Conservation (phyloP, 2,329 filamentous ascomycete species). For the Metarhizium anisopliae region DNA sequence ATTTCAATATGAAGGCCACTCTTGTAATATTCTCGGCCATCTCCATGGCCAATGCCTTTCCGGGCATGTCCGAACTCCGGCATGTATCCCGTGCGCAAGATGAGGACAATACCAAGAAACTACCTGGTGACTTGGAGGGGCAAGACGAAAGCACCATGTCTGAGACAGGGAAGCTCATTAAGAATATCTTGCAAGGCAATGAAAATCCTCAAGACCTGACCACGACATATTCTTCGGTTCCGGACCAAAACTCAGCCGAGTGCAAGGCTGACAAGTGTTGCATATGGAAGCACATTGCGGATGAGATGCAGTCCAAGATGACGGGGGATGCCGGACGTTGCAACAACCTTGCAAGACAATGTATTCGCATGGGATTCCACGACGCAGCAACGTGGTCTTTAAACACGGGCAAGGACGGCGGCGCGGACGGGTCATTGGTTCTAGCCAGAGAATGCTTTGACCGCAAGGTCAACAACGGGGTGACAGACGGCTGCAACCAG, state of each 20-base stretch:
- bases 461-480: constrained; percentile 33
- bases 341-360: constrained; percentile 28
- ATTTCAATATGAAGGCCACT: neutral
- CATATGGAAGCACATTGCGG: constrained; percentile 29
- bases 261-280: constrained; percentile 29
- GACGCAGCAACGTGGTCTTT: constrained; percentile 30
- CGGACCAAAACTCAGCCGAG: neutral
- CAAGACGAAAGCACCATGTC: constrained; percentile 19
- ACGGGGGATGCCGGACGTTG: constrained; percentile 24
- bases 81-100: constrained; percentile 1
- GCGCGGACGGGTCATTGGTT: constrained; percentile 35
- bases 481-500: constrained; percentile 30
- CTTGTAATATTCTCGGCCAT: constrained; percentile 7
- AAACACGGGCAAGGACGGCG: constrained; percentile 18
- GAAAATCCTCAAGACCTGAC: neutral
- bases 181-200: constrained; percentile 21
- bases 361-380: constrained; percentile 35
- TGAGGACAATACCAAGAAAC: constrained; percentile 3
- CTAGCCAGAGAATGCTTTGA: constrained; percentile 26
- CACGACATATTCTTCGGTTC: neutral
- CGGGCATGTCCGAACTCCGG: constrained; percentile 4
- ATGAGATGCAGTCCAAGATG: constrained; percentile 27
- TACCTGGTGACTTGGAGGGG: constrained; percentile 27
- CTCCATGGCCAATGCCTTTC: constrained; percentile 3
- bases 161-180: constrained; percentile 20